Conservation (phyloP, 2,329 filamentous ascomycete genomes). For the Furcasterigmium furcatum region DNA sequence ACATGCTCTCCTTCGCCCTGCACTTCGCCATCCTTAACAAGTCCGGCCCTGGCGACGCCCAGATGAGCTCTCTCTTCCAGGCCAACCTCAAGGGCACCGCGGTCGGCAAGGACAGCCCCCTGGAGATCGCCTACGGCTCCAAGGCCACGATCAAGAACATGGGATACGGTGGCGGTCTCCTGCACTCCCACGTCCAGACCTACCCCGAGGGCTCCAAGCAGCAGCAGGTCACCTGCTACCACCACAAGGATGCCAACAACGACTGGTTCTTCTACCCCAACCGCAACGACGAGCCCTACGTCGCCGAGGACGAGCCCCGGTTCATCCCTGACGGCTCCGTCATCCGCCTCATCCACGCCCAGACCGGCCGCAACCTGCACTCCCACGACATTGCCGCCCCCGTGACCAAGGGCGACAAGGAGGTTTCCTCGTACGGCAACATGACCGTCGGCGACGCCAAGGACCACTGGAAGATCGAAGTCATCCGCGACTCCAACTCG, state of each 20-base stretch:
- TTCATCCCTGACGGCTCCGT: constrained; percentile 75
- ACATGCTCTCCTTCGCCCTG: constrained; percentile 91
- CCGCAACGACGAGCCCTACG: constrained; percentile 70
- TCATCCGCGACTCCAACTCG: constrained; percentile 85
- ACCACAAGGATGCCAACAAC: constrained; percentile 99
- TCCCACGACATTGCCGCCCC: constrained; percentile 89
- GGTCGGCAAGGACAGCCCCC: constrained; percentile 89
- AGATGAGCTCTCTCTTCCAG: constrained; percentile 99
- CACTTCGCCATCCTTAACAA: constrained; percentile 94
- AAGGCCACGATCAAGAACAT: constrained; percentile 96
- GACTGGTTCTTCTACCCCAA: constrained; percentile 99
- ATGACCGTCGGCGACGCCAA: constrained; percentile 93
- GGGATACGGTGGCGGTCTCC: constrained; percentile 94
- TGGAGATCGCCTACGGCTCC: constrained; percentile 88
- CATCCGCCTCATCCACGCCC: constrained; percentile 87
- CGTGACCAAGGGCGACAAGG: constrained; percentile 81
- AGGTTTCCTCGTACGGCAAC: constrained; percentile 96
- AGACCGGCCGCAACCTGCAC: constrained; percentile 96
- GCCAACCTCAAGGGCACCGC: constrained; percentile 92
- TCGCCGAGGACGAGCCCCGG: constrained; percentile 66
- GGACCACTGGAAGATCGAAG: constrained; percentile 94
- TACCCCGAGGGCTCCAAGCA: constrained; percentile 91
- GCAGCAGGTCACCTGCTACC: constrained; percentile 98
- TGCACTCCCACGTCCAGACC: constrained; percentile 95
- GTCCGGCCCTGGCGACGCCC: constrained; percentile 94